Base-by-base conservation (phyloP, 768 basidiomycete species). In the Leccinum incarnatum region DNA sequence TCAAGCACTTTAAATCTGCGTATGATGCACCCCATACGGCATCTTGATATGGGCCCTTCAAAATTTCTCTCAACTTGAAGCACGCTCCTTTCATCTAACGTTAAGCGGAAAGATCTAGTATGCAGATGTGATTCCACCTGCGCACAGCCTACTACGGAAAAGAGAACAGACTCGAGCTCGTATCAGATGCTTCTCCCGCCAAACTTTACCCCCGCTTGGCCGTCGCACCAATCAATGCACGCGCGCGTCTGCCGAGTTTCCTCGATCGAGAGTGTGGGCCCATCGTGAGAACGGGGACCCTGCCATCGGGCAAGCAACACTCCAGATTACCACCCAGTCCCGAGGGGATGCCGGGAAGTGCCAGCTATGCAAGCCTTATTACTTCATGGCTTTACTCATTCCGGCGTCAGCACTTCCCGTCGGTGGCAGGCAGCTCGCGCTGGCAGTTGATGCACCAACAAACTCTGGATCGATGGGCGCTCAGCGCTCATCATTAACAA, bases 41-140 rank as follows among this genome's bases (percentile, higher is more conserved):
- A 73, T 70, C 68, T 56, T 64, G 72, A 68, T 70, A 69, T 65
- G 59, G 62, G 58, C 53, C 64, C 61, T 63, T 54, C 62, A 72
- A 62, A 65, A 68, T 55, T 59, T 3, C 67, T 59, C 61, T 57
- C 61, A 57, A 60, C 63, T 54, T 62, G 56, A 62, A 63, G 68
- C 72, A 69, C 67, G 69, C 69, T 62, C 61, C 62, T 67, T 73
- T 73, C 69, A 74, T 73, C 61, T 71, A 69, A 72, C 71, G 72
- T 45, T 66, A 73, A 72, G 69, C 63, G 73, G 73, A 74, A 67
- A 74, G 69, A 71, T 67, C 67, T 27, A 55, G 52, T 63, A 71
- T 67, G 72, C 55, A 68, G 70, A 72, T 73, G 67, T 65, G 65
- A 67, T 58, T 69, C 62, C 67, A 67, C 58, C 48, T 19, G 53